phyloP scores from a whole-genome alignment of 2,329 filamentous ascomycete species.

The Fusarium succisae region DNA sequence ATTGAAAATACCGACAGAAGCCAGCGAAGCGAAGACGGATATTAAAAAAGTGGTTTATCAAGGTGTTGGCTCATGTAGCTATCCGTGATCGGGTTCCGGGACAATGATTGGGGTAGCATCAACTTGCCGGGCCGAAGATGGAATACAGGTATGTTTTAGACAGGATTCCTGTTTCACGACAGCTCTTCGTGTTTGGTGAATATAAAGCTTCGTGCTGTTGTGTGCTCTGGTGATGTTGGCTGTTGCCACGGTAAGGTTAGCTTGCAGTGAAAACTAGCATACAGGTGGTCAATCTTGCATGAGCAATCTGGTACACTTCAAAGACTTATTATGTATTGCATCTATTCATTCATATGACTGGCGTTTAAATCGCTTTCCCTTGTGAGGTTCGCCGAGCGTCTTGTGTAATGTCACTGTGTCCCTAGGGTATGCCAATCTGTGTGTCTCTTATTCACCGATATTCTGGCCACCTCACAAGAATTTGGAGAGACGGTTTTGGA shows the following conservation, averaged over 20 bases:
- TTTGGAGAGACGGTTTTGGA: neutral
- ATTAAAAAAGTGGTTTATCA: constrained; percentile 23
- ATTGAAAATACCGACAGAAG: neutral
- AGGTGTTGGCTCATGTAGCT: constrained; percentile 22
- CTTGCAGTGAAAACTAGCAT: neutral
- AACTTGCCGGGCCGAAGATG: constrained; percentile 27
- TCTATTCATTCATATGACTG: neutral
- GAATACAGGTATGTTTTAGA: constrained; percentile 1
- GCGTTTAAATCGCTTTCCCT: neutral
- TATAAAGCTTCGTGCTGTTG: neutral
- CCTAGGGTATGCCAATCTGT: neutral
- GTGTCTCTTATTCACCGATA: neutral
- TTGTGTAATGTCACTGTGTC: neutral
- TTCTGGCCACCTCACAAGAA: neutral
- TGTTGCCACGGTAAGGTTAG: neutral
- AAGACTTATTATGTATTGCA: neutral
- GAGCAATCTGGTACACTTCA: neutral
- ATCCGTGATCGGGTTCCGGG: constrained; percentile 14
- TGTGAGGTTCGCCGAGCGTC: neutral
- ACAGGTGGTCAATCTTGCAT: neutral
- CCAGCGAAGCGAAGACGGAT: neutral
- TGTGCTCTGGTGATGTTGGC: neutral
- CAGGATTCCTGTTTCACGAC: constrained; percentile 3
- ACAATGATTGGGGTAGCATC: constrained; percentile 14
- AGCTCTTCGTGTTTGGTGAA: neutral